phyloP scores from a whole-genome alignment of 2,329 filamentous ascomycete genomes.

The Graphilbum fragrans region DNA sequence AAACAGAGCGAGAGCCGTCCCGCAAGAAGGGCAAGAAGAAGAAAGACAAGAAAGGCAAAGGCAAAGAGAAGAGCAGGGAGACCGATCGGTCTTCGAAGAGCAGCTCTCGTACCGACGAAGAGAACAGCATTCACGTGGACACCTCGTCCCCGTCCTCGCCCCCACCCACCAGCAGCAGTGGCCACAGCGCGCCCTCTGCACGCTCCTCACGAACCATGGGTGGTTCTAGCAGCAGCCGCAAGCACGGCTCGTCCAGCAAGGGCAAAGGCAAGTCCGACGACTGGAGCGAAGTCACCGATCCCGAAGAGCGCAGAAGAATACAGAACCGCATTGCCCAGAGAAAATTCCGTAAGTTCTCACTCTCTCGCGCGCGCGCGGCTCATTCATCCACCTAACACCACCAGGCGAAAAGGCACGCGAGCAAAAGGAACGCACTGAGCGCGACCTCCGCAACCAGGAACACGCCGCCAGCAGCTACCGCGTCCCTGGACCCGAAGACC shows the following conservation, averaged over 20 bases:
- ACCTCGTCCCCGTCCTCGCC: neutral
- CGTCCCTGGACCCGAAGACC: conserved; percentile 44
- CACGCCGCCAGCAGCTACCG: conserved; percentile 53
- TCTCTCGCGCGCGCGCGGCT: neutral
- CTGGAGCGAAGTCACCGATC: conserved; percentile 59
- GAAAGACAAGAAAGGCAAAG: neutral
- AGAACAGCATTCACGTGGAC: neutral
- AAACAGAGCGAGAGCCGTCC: conserved; percentile 12
- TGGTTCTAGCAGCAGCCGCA: conserved; percentile 1
- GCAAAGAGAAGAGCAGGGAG: neutral
- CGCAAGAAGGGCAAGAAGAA: conserved; percentile 1
- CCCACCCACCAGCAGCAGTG: conserved; percentile 12
- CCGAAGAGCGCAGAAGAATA: conserved; percentile 58
- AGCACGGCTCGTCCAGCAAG: conserved; percentile 20
- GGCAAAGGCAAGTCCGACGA: conserved; percentile 43
- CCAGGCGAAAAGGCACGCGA: conserved; percentile 59
- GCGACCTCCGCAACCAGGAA: conserved; percentile 50
- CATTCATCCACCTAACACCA: neutral
- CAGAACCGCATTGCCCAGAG: conserved; percentile 67
- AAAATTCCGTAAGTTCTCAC: conserved; percentile 52
- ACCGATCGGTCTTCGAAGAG: neutral
- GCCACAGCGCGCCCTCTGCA: too few species aligned
- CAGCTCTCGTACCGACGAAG: neutral
- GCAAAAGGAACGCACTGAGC: conserved; percentile 51
- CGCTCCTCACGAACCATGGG: neutral